Conservation (phyloP, 805 yeast genomes). For the Teunomyces gatunensis region DNA sequence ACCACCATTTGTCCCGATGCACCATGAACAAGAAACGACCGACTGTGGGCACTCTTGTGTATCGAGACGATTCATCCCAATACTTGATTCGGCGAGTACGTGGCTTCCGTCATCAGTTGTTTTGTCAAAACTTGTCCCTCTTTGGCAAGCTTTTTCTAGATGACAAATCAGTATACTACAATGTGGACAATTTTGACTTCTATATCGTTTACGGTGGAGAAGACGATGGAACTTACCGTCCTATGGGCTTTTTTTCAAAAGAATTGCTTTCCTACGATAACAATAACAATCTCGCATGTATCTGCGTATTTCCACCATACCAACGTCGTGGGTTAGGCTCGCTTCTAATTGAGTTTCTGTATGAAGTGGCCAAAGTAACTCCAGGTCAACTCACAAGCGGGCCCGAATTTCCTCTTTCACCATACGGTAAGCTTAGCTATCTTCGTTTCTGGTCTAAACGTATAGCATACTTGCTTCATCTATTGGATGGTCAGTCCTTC, state of each 20-base stretch:
- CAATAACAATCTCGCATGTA: conserved; percentile 82
- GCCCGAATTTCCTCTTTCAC: conserved; percentile 88
- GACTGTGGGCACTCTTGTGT: conserved; percentile 65
- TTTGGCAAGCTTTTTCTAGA: conserved; percentile 87
- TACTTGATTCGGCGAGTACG: conserved; percentile 60
- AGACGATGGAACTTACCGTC: conserved; percentile 33
- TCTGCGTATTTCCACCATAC: conserved; percentile 87
- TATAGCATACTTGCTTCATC: conserved; percentile 21
- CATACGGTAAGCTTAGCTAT: conserved; percentile 74
- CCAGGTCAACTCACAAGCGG: conserved; percentile 69
- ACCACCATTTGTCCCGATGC: conserved; percentile 51
- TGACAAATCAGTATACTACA: conserved; percentile 83
- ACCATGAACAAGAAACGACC: conserved; percentile 28
- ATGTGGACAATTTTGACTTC: conserved; percentile 76
- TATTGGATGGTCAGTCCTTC: conserved; percentile 15
- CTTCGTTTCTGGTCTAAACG: conserved; percentile 69
- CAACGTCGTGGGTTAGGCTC: conserved; percentile 79
- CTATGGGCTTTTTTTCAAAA: conserved; percentile 91
- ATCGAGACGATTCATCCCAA: conserved; percentile 50
- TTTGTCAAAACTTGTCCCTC: conserved; percentile 78
- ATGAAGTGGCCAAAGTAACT: conserved; percentile 57
- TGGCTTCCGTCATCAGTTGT: conserved; percentile 62
- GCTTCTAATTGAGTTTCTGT: conserved; percentile 78
- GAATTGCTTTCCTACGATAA: conserved; percentile 77
- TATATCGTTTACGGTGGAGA: conserved; percentile 63